Evolutionary conservation across 1,139 yeast genomes (phyloP), one percentile per base, ranked within the genome.

Genomic region (Dujonia santamariae): DNA sequence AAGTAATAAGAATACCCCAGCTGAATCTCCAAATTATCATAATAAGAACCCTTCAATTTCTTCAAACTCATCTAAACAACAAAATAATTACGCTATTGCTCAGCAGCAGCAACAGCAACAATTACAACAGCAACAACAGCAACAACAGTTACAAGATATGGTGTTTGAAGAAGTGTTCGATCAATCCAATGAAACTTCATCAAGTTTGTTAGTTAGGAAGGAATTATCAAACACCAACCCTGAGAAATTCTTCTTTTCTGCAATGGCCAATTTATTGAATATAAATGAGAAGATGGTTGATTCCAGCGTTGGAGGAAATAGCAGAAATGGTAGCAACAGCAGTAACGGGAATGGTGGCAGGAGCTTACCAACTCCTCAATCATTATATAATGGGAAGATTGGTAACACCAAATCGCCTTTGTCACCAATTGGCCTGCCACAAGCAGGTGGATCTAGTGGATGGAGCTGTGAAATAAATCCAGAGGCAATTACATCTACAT

Each of bases 391-490:
- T 19, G 59, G 55, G 32, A 57, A 45, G 22, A 47, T 51, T 20
- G 34, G 34, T 16, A 4, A 20, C n/a, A 52, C 47, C 19, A 54
- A 51, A 36, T 57, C 66, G 2, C 72, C 72, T 3, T 53, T 61
- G 27, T 60, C 71, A 11, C 72, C 72, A 1, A 42, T 18, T 11
- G 17, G 30, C 17, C 30, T 27, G 32, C 32, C 32, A 20, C 32
- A 11, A 17, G 20, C 38, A 5, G 30, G 35, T 28, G 38, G 42
- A 13, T 30, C 41, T 19, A 49, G 44, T 13, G 67, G 51, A 25
- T 74, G 80, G 80, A 59, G 64, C 0, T 65, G 75, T 33, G 69
- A 63, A 26, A 60, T 74, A 14, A 64, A 63, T 32, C 71, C 78
- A 1, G 57, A 58, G 24, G 71, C 75, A 3, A 62, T 76, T 18